A percentile compares a stretch with the other conserved stretches of the same genome.
These are phyloP conservation scores for Gastrodia elata DNA, from an alignment of 106 monocot species.

Conservation along the genomic window DNA sequence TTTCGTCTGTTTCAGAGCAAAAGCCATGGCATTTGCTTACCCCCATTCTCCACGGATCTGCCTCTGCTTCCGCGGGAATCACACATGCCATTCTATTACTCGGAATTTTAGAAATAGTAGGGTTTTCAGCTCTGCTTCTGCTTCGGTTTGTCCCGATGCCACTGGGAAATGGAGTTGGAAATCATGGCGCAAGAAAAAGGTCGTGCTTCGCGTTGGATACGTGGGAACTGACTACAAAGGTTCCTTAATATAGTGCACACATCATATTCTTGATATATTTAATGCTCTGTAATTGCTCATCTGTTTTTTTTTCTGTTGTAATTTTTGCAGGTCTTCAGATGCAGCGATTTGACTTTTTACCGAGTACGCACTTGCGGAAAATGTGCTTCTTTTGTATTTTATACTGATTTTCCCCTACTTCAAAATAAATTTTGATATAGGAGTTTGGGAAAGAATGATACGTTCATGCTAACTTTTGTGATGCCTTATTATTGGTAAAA, in stretches of 20 bases:
- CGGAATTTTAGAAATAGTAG: slow-evolving; percentile 12
- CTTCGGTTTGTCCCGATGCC: slow-evolving; percentile 2
- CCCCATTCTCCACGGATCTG: background rate
- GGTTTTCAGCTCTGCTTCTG: slow-evolving; percentile 11
- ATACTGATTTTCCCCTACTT: too few species aligned
- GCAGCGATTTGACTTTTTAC: slow-evolving; percentile 39
- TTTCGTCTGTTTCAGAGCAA: too few species aligned
- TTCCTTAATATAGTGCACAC: background rate
- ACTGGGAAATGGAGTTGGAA: slow-evolving; percentile 41
- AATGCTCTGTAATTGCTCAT: background rate
- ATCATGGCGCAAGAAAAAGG: slow-evolving; percentile 86
- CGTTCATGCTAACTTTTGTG: too few species aligned
- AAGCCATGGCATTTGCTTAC: too few species aligned
- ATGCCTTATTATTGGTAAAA: too few species aligned
- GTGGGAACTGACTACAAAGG: slow-evolving; percentile 86
- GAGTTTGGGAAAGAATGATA: too few species aligned
- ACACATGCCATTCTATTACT: background rate
- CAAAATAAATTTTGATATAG: too few species aligned
- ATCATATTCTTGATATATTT: background rate
- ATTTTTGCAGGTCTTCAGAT: slow-evolving; percentile 64
- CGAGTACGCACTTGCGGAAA: slow-evolving; percentile 41
- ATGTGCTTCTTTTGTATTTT: too few species aligned
- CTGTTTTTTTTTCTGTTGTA: background rate
- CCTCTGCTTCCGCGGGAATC: background rate
- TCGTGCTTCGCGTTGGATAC: slow-evolving; percentile 86